phyloP scores from a whole-genome alignment of 2,329 filamentous ascomycete genomes.

The Calonectria henricotiae region DNA sequence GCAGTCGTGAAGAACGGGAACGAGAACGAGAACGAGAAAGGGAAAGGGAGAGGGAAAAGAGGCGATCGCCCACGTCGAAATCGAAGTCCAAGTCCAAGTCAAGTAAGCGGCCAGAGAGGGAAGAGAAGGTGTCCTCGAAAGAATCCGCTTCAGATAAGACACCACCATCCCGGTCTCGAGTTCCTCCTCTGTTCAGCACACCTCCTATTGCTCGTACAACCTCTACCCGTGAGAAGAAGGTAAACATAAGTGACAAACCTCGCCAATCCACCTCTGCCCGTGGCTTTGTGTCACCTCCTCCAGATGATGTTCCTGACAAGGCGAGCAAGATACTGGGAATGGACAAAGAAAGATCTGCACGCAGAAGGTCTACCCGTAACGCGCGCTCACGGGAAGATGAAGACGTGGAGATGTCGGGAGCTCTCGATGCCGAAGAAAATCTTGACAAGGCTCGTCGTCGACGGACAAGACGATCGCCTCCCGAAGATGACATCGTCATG shows the following conservation, averaged over 20 bases:
- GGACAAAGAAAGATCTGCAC: conserved; percentile 57
- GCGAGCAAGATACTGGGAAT: conserved; percentile 84
- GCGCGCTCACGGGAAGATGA: conserved; percentile 54
- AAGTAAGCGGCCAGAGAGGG: conserved; percentile 73
- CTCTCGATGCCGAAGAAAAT: conserved; percentile 59
- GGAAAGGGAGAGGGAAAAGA: conserved; percentile 57
- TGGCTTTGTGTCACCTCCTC: conserved; percentile 81
- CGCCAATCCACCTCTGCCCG: conserved; percentile 63
- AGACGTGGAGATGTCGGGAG: conserved; percentile 67
- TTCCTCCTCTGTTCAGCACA: conserved; percentile 77
- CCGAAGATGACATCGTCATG: conserved; percentile 63
- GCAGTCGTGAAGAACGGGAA: conserved; percentile 73
- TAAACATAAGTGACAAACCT: conserved; percentile 71
- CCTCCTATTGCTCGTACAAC: conserved; percentile 79
- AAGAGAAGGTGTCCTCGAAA: conserved; percentile 76
- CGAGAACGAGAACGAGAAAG: conserved; percentile 50
- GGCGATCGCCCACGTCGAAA: conserved; percentile 73
- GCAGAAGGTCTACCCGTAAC: conserved; percentile 65
- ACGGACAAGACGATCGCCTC: conserved; percentile 53
- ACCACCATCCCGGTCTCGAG: conserved; percentile 70
- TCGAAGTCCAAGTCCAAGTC: conserved; percentile 76
- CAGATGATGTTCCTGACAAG: conserved; percentile 80
- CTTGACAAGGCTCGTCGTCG: conserved; percentile 56
- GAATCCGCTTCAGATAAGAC: conserved; percentile 82
- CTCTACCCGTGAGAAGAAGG: conserved; percentile 77